Conservation (phyloP, 306 rosid species). For the Acacia crassicarpa region DNA sequence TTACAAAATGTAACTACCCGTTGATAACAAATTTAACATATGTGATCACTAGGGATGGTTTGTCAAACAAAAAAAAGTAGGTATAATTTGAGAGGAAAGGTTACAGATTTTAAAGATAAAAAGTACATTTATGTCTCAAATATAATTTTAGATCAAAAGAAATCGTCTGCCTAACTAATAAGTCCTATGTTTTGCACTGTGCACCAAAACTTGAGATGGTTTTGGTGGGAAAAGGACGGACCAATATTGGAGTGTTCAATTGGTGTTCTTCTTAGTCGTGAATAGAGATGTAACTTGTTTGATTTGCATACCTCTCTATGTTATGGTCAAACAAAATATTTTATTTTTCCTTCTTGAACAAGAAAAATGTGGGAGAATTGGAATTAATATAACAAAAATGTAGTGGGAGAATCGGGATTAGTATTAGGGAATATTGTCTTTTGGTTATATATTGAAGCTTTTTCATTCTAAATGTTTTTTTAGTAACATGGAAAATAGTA, state of each 20-base stretch:
- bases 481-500: neutral
- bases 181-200: no score
- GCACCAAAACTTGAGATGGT: neutral
- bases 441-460: neutral
- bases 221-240: neutral
- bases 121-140: no score
- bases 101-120: no score
- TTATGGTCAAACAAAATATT: neutral
- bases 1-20: no score
- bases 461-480: neutral
- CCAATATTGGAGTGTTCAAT: neutral
- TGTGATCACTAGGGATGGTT: no score
- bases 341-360: neutral
- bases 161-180: no score
- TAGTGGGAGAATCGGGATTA: neutral
- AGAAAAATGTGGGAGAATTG: neutral
- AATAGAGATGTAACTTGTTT: neutral
- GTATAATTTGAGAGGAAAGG: no score
- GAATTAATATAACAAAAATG: neutral
- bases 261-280: neutral
- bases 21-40: no score
- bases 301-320: neutral
- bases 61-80: no score
- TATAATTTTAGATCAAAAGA: no score
- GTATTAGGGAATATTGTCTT: neutral